Base-by-base conservation (phyloP, 106 monocot genomes). In the Posidonia australis region DNA sequence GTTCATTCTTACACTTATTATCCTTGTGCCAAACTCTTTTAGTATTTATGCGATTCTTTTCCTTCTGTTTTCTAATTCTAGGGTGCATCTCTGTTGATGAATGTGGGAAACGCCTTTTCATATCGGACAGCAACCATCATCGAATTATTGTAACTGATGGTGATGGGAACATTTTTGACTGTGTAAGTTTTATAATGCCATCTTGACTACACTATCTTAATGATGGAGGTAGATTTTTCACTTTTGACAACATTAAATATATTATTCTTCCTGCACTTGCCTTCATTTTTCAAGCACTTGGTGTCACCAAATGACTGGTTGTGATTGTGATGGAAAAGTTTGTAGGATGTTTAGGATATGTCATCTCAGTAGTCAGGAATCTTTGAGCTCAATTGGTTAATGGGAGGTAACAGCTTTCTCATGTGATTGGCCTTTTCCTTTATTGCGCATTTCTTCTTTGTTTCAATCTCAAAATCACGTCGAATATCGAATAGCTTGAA, bases 51-150 rank as follows among this genome's bases (percentile, higher is more conserved):
- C 36, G 60, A 4, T 60, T 60, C 18, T 14, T 41, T 60, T 60
- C 28, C 27, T 48, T 30, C 16, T 27, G 25, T 47, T 47, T 63
- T 45, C 60, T 20, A 5, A 60, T 60, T 10, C 5, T 71, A 96
- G 94, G 80, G 18, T 84, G 77, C 61, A 36, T 96, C 27, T 80
- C 90, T 51, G 86, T 77, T 13, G 94, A 96, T 79, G 90, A 90
- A 78, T 63, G 77, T 74, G 84, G 76, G 30, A 78, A 77, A 21
- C 94, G 82, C 29, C 57, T 89, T 64, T 94, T 94, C 31, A 61
- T 94, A 45, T 94, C 94, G 48, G 94, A 94, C 57, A 76, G 81
- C 58, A 89, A 94, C 66, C 83, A 90, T 65, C 89, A 94, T 65
- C 73, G 94, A 63, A 82, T 94, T 51, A 79, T 94, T 58, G 72